Conservation (phyloP, 2,329 filamentous ascomycete genomes). For the Talaromyces rugulosus region DNA sequence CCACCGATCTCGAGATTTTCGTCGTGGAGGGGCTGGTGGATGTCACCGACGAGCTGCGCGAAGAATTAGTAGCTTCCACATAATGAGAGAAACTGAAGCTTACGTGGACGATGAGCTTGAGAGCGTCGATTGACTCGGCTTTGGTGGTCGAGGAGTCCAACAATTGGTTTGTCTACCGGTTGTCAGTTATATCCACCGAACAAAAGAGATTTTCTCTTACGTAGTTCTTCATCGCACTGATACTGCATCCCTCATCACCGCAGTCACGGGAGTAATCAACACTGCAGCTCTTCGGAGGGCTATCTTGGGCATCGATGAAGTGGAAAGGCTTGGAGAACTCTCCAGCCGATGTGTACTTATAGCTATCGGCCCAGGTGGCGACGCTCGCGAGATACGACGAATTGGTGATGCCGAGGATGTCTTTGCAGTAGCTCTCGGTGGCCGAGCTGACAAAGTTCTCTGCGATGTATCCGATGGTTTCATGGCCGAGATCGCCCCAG, state of each 20-base stretch:
- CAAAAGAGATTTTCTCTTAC: background rate
- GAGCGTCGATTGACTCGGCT: conserved; percentile 38
- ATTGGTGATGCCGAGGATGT: conserved; percentile 41
- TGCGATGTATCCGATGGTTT: conserved; percentile 53
- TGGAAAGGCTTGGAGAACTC: conserved; percentile 46
- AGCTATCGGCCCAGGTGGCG: conserved; percentile 53
- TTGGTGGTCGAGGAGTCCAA: conserved; percentile 24
- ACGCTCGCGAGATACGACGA: conserved; percentile 48
- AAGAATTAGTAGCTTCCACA: background rate
- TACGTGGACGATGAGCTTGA: conserved; percentile 47
- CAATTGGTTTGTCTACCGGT: conserved; percentile 33
- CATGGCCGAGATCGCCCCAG: conserved; percentile 53
- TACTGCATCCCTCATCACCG: conserved; percentile 45
- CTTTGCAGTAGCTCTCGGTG: conserved; percentile 43
- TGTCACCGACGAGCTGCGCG: conserved; percentile 60
- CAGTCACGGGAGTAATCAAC: conserved; percentile 52
- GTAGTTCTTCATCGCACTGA: conserved; percentile 53
- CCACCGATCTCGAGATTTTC: conserved; percentile 61
- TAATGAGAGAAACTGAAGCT: background rate
- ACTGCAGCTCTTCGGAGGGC: conserved; percentile 45
- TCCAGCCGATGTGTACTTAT: conserved; percentile 46
- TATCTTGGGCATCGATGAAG: conserved; percentile 50
- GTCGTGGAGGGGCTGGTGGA: conserved; percentile 66
- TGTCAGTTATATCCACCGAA: conserved; percentile 7
- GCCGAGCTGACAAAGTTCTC: conserved; percentile 43